phyloP scores from a whole-genome alignment of 2,329 filamentous ascomycete genomes.

The Apiospora phragmitis region DNA sequence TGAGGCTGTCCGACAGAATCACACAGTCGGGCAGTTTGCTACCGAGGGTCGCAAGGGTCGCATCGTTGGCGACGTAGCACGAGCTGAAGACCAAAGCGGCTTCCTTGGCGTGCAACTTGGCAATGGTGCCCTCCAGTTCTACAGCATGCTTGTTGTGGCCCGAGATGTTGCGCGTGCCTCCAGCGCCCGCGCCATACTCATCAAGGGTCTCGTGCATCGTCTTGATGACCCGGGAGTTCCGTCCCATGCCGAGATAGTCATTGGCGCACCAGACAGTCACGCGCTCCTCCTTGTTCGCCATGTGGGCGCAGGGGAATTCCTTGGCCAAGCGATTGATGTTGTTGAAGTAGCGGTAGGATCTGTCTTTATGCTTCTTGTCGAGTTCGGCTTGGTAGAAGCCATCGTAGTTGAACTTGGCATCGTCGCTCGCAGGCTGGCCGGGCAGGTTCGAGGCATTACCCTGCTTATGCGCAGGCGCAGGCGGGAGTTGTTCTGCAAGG shows the following conservation, averaged over 20 bases:
- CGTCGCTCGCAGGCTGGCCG: conserved; percentile 25
- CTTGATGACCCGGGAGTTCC: conserved; percentile 82
- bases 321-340: conserved; percentile 98
- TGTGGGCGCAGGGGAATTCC: conserved; percentile 94
- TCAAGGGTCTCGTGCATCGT: conserved; percentile 95
- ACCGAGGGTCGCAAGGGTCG: conserved; percentile 92
- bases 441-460: conserved; percentile 26
- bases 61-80: conserved; percentile 98
- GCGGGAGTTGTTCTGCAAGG: conserved; percentile 36
- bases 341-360: conserved; percentile 99
- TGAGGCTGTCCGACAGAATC: conserved; percentile 94
- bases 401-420: conserved; percentile 82
- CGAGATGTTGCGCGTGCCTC: conserved; percentile 95
- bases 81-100: conserved; percentile 92
- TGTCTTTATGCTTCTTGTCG: conserved; percentile 99
- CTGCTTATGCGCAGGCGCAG: conserved; percentile 30
- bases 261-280: conserved; percentile 99
- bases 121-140: conserved; percentile 76
- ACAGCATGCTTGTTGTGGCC: conserved; percentile 96
- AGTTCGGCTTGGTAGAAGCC: conserved; percentile 84
- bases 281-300: conserved; percentile 75
- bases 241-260: conserved; percentile 97
- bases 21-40: conserved; percentile 96
- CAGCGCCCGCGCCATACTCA: conserved; percentile 91
- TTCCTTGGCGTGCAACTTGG: conserved; percentile 89